A percentile compares a stretch with the other conserved stretches of the same genome.
Evolutionary conservation across 257 asterid species (phyloP).

Genomic region (Fraxinus anomala): DNA sequence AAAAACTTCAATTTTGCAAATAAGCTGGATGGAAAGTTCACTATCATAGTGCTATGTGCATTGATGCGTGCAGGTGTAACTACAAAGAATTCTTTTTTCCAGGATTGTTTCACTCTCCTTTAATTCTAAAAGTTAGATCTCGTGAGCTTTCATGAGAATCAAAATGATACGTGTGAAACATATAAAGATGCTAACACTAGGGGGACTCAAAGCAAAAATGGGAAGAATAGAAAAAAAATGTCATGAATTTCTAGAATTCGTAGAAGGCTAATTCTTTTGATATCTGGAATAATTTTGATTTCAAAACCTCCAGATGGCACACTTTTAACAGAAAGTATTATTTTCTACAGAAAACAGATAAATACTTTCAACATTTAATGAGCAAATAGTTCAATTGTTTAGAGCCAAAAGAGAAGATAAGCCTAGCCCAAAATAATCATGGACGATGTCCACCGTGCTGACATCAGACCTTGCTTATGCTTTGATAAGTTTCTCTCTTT

Average conservation of each 20-base stretch:
- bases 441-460: neutral
- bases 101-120: neutral
- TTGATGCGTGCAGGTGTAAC: neutral
- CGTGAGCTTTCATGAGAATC: neutral
- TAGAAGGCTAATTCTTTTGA: slow-evolving; percentile 1
- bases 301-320: neutral
- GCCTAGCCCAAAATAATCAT: neutral
- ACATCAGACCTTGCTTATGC: neutral
- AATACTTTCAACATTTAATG: neutral
- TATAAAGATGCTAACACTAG: neutral
- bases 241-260: neutral
- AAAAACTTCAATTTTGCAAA: neutral
- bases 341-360: neutral
- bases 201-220: neutral
- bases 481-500: neutral
- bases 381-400: neutral
- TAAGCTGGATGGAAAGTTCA: neutral
- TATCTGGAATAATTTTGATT: neutral
- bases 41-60: neutral
- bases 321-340: neutral
- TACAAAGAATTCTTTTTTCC: neutral
- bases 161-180: neutral
- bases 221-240: neutral
- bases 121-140: neutral
- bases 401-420: neutral